phyloP scores from a whole-genome alignment of 495 filamentous ascomycete species.

The Daldinia childiae region DNA sequence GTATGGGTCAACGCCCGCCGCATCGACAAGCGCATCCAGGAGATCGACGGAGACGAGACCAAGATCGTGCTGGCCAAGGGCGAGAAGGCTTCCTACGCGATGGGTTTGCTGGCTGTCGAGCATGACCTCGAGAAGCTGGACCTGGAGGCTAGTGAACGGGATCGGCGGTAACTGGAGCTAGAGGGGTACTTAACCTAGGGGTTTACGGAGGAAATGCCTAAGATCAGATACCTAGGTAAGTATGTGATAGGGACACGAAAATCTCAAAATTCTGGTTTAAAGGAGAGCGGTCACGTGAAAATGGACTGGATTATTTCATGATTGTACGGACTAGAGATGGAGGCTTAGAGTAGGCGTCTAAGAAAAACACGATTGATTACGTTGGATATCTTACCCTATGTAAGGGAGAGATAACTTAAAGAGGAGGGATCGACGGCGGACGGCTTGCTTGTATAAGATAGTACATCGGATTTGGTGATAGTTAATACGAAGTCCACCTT shows the following conservation, averaged over 20 bases:
- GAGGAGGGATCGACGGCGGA: conserved; percentile 1
- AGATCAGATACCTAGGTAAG: not conserved
- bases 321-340: conserved; percentile 10
- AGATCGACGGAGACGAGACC: conserved; percentile 46
- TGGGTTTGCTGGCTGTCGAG: conserved; percentile 62
- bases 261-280: not conserved
- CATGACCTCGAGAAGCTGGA: conserved; percentile 61
- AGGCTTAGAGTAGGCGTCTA: conserved; percentile 12
- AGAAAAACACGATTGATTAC: conserved; percentile 3
- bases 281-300: not conserved
- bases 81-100: conserved; percentile 62
- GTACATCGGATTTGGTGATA: conserved; percentile 12
- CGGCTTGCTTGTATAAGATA: conserved; percentile 30
- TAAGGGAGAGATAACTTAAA: not conserved
- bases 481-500: conserved; percentile 9
- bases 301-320: conserved; percentile 8
- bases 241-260: not conserved
- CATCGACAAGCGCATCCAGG: conserved; percentile 55
- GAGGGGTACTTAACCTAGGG: no score
- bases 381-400: conserved; percentile 15
- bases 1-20: conserved; percentile 54
- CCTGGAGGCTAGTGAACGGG: conserved; percentile 43
- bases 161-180: conserved; percentile 4
- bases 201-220: no score
- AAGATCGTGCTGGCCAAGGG: conserved; percentile 56